Evolutionary conservation across 73 alveolate species (phyloP).

Genomic region (Halteria grandinella): DNA sequence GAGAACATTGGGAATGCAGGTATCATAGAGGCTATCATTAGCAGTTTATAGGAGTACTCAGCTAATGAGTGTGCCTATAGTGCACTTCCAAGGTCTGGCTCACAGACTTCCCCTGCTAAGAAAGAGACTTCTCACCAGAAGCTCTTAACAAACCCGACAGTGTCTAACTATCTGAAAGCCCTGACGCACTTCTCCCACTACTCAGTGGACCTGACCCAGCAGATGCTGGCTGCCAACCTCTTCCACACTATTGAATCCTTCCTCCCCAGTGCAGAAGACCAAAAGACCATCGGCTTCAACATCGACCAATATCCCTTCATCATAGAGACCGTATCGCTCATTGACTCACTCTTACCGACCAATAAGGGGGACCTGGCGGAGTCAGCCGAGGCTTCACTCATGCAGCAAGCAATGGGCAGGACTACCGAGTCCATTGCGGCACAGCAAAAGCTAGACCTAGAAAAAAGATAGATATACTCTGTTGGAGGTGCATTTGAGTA

Average conservation of each 20-base stretch:
- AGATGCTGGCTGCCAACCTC: slow-evolving; percentile 8
- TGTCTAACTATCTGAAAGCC: slow-evolving; percentile 5
- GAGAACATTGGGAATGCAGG: slow-evolving; percentile 36
- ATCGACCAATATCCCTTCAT: slow-evolving; percentile 39
- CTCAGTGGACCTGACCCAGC: slow-evolving; percentile 20
- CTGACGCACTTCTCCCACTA: neutral
- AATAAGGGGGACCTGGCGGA: neutral
- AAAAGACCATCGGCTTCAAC: neutral
- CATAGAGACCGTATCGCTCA: neutral
- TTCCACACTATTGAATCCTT: slow-evolving; percentile 9
- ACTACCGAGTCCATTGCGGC: too few species aligned
- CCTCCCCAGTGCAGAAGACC: slow-evolving; percentile 15
- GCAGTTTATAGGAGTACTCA: slow-evolving; percentile 19
- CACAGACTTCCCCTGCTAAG: too few species aligned
- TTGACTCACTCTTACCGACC: neutral
- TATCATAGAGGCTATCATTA: slow-evolving; percentile 18
- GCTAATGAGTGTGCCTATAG: too few species aligned
- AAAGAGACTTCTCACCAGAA: neutral
- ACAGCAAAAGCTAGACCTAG: slow-evolving; percentile 37
- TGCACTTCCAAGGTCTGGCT: too few species aligned
- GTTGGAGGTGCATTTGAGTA: too few species aligned
- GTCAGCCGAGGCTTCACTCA: neutral
- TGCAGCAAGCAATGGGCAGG: neutral
- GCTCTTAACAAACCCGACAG: slow-evolving; percentile 2
- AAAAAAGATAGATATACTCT: slow-evolving; percentile 1